Percentiles rank a stretch among this genome's conserved stretches.
Evolutionary conservation across 108 stramenopile species (phyloP).

Genomic region (Cyclostephanos invisitatus): DNA sequence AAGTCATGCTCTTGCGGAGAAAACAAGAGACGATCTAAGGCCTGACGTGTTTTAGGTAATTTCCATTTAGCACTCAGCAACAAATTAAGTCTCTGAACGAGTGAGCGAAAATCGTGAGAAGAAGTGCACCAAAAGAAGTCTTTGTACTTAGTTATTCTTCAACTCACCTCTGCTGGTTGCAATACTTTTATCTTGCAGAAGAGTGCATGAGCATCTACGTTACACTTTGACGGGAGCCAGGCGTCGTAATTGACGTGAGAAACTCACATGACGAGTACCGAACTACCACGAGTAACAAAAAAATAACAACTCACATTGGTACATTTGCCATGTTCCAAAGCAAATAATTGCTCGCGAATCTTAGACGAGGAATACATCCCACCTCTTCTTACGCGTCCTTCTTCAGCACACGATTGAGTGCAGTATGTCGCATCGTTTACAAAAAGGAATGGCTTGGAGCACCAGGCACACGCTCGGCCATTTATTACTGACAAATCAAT

Average conservation of each 20-base stretch:
- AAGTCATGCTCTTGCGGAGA: conserved; percentile 73
- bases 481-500: conserved; percentile 49
- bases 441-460: conserved; percentile 31
- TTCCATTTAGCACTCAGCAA: conserved; percentile 67
- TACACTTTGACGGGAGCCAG: conserved; percentile 30
- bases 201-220: conserved; percentile 57
- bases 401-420: conserved; percentile 59
- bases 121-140: neutral
- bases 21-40: conserved; percentile 58
- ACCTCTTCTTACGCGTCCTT: conserved; percentile 65
- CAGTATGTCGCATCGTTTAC: conserved; percentile 60
- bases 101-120: neutral
- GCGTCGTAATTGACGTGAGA: conserved; percentile 25
- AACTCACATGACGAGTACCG: neutral
- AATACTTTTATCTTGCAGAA: conserved; percentile 56
- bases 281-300: neutral
- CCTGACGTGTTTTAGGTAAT: conserved; percentile 49
- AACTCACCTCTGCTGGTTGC: conserved; percentile 58
- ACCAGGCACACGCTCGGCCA: conserved; percentile 63
- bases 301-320: conserved; percentile 15
- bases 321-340: conserved; percentile 60
- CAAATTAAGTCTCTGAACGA: conserved; percentile 52
- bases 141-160: neutral
- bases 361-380: conserved; percentile 55
- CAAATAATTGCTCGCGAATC: conserved; percentile 60